Evolutionary conservation across 73 alveolate genomes (phyloP), one percentile per base, ranked within the genome.

Genomic region (Loxodes magnus): DNA sequence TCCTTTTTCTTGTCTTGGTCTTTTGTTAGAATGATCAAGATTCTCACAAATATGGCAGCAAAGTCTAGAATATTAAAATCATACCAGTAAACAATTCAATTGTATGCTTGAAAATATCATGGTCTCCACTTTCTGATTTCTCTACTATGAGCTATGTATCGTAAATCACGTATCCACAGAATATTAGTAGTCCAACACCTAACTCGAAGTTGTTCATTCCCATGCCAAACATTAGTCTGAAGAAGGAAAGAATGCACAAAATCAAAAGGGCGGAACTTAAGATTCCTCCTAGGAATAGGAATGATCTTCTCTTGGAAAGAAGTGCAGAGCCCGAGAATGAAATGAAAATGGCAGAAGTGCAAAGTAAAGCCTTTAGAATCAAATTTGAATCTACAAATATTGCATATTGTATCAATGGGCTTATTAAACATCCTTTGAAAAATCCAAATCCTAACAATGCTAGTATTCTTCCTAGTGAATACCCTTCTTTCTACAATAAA

Each of bases 111-210:
- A 57, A 23, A 14, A 26, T 54, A 54, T 73, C 88, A 9, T 28
- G 23, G 37, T 73, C 76, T 1, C 81, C 81, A 1, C 4, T 5
- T 20, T 43, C 64, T 7, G 71, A 61, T 29, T 49, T 27, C 23
- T 73, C 71, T 34, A 73, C 36, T n/a, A 73, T 73, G 59, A 73
- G 25, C 56, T 73, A 68, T 12, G 88, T 73, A 58, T 73, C 88
- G 46, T 56, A 65, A 17, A 73, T 48, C 28, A 73, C 66, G 50
- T 66, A 73, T 20, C 76, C 56, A 54, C 77, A 38, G 66, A 64
- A 54, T 1, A 67, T 66, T 22, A 66, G 17, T 12, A 67, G 42
- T 19, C 52, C 65, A 26, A 67, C 24, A 15, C 25, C 17, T 15
- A 46, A 27, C 39, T 41, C 16, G 34, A 56, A 28, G 48, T 73